phyloP scores from a whole-genome alignment of 805 yeast species.

The Cyberlindnera xishuangbannaensis region DNA sequence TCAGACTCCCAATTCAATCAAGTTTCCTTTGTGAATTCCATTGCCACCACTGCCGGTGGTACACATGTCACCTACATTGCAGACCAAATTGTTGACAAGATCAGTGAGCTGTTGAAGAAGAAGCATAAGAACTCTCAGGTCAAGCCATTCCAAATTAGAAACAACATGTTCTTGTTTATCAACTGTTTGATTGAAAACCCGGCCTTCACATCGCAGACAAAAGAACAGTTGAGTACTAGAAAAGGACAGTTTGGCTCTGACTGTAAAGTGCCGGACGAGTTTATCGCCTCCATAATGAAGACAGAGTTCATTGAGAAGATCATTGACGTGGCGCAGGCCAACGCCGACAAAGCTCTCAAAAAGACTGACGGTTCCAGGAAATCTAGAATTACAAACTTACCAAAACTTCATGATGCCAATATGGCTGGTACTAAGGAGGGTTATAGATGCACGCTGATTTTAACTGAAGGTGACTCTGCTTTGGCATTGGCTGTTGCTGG shows the following conservation, averaged over 20 bases:
- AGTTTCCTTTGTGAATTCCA: constrained; percentile 94
- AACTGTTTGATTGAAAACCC: constrained; percentile 95
- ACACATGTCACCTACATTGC: constrained; percentile 85
- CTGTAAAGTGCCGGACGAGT: constrained; percentile 71
- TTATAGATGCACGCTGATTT: constrained; percentile 81
- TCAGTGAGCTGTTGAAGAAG: constrained; percentile 68
- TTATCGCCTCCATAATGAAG: constrained; percentile 63
- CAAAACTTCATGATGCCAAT: constrained; percentile 91
- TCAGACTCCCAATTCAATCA: constrained; percentile 89
- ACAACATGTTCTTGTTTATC: constrained; percentile 83
- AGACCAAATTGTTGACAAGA: constrained; percentile 76
- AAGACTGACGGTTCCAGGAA: constrained; percentile 86
- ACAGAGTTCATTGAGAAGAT: constrained; percentile 69
- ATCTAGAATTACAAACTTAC: constrained; percentile 79
- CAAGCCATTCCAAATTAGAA: constrained; percentile 83
- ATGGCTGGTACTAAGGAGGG: constrained; percentile 95
- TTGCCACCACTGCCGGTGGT: constrained; percentile 96
- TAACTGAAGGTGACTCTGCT: constrained; percentile 98
- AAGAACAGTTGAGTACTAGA: constrained; percentile 90
- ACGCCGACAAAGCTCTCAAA: constrained; percentile 81
- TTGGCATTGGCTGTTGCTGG: constrained; percentile 89
- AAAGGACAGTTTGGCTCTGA: constrained; percentile 84
- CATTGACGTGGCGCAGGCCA: constrained; percentile 76
- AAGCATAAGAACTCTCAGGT: constrained; percentile 61
- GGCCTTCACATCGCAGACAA: constrained; percentile 95